Conservation (phyloP, 345 rosid genomes). For the Dimocarpus longan region DNA sequence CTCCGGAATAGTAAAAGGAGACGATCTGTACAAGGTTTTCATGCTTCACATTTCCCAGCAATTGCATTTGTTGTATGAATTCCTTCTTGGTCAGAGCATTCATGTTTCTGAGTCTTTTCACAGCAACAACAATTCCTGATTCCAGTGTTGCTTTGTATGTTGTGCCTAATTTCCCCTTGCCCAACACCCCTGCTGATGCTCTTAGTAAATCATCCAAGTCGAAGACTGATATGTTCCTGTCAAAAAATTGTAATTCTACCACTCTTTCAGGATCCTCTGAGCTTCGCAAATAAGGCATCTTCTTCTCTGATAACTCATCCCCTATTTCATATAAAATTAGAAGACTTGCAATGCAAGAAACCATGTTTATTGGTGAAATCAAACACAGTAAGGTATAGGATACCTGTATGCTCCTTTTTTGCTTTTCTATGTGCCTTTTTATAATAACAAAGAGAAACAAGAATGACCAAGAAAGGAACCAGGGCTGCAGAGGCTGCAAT, state of each 20-base stretch:
- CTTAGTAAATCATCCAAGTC: slow-evolving; percentile 62
- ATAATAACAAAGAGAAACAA: slow-evolving; percentile 33
- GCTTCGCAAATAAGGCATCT: slow-evolving; percentile 20
- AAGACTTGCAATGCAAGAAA: background rate
- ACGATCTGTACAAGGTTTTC: slow-evolving; percentile 44
- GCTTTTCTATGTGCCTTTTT: slow-evolving; percentile 24
- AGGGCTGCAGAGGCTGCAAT: slow-evolving; percentile 36
- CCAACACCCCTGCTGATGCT: slow-evolving; percentile 55
- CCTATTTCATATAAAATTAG: background rate
- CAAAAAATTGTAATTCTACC: slow-evolving; percentile 48
- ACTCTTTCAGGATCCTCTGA: slow-evolving; percentile 44
- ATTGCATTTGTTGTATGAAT: slow-evolving; percentile 52
- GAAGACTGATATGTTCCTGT: slow-evolving; percentile 36
- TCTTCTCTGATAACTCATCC: slow-evolving; percentile 22
- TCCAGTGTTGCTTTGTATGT: slow-evolving; percentile 56
- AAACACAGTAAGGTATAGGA: background rate
- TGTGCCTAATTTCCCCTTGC: slow-evolving; percentile 49
- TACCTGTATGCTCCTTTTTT: slow-evolving; percentile 29
- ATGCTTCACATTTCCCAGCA: slow-evolving; percentile 54
- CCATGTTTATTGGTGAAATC: background rate
- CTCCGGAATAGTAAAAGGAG: slow-evolving; percentile 52
- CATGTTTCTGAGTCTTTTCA: slow-evolving; percentile 46
- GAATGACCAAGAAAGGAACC: slow-evolving; percentile 32
- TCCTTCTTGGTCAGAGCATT: slow-evolving; percentile 45
- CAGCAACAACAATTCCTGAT: slow-evolving; percentile 43